These are phyloP conservation scores for Phytomonas francai DNA, from an alignment of 208 protist genomes.

Conservation along the genomic window DNA sequence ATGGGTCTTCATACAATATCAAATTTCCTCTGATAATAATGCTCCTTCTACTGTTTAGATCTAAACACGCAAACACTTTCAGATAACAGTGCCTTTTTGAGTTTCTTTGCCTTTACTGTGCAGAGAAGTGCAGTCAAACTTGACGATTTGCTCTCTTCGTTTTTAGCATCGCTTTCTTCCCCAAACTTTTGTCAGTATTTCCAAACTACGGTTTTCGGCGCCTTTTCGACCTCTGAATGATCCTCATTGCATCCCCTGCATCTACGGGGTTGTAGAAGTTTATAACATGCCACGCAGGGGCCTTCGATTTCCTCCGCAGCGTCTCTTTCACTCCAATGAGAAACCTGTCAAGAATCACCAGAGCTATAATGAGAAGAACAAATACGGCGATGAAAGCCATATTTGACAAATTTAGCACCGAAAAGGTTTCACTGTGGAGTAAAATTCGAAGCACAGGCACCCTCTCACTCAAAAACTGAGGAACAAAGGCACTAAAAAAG, in stretches of 20 bases:
- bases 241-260: neutral
- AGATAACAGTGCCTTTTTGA: no score
- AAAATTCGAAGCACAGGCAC: neutral
- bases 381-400: slow-evolving; percentile 19
- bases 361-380: slow-evolving; percentile 25
- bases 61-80: neutral
- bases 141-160: no score
- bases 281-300: slow-evolving; percentile 40
- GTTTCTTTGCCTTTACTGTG: no score
- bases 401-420: slow-evolving; percentile 17
- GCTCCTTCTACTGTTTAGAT: neutral
- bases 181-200: neutral
- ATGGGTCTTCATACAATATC: neutral
- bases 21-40: neutral
- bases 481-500: neutral
- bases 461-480: neutral
- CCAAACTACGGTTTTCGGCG: neutral
- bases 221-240: slow-evolving; percentile 4
- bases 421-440: neutral
- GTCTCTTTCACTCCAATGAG: slow-evolving; percentile 26
- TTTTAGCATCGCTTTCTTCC: neutral
- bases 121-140: no score
- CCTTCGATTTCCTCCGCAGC: slow-evolving; percentile 29
- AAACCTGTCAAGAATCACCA: slow-evolving; percentile 39
- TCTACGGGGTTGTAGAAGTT: slow-evolving; percentile 38